Percentiles rank a stretch among this genome's conserved stretches.
phyloP scores from a whole-genome alignment of 345 rosid genomes.

The Pugionium cornutum region DNA sequence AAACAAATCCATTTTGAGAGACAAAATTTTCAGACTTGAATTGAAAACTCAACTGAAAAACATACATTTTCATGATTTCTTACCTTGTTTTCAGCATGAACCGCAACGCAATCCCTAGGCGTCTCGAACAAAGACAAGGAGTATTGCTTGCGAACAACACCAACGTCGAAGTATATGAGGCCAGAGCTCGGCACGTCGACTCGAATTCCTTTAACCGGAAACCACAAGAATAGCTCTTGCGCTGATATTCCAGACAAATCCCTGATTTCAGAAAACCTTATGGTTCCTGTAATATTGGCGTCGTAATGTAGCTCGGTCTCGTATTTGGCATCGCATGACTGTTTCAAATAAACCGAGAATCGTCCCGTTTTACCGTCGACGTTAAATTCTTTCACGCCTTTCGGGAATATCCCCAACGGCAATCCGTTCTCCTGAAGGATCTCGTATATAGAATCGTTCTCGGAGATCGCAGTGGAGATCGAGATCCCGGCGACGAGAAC shows the following conservation, averaged over 20 bases:
- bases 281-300: conserved; percentile 62
- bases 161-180: conserved; percentile 82
- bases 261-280: conserved; percentile 60
- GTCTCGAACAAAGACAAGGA: conserved; percentile 83
- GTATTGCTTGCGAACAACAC: conserved; percentile 80
- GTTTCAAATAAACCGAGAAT: conserved; percentile 72
- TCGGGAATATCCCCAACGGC: conserved; percentile 82
- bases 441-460: conserved; percentile 56
- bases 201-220: conserved; percentile 78
- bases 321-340: conserved; percentile 84
- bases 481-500: conserved; percentile 30
- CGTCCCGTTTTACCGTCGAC: conserved; percentile 51
- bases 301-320: conserved; percentile 87
- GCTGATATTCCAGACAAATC: conserved; percentile 74
- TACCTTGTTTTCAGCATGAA: conserved; percentile 30
- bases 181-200: conserved; percentile 92
- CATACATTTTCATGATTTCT: not conserved
- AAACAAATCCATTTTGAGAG: too few relatives aligned
- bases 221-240: conserved; percentile 86
- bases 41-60: not conserved
- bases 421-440: conserved; percentile 60
- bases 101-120: conserved; percentile 71
- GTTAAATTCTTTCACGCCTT: conserved; percentile 60
- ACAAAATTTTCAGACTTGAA: too few relatives aligned
- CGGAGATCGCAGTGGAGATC: conserved; percentile 24